Percentiles rank a stretch among this genome's conserved stretches.
Conservation (phyloP, 106 monocot species). For the Posidonia australis region DNA sequence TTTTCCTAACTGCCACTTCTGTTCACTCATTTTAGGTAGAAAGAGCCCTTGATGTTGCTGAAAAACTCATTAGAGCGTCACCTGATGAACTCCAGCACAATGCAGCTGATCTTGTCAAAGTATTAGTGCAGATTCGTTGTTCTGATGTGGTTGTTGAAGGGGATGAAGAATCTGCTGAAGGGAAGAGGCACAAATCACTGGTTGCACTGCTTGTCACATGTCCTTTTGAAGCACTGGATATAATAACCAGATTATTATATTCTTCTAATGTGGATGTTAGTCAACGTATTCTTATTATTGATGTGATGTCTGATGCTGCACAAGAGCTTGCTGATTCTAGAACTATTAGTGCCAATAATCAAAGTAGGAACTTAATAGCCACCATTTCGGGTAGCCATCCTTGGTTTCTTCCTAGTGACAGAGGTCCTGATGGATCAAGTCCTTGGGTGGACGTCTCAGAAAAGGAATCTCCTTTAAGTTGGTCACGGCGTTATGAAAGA, state of each 20-base stretch:
- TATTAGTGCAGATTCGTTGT: constrained; percentile 67
- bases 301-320: constrained; percentile 95
- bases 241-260: constrained; percentile 62
- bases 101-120: constrained; percentile 73
- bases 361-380: constrained; percentile 45
- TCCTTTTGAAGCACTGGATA: constrained; percentile 87
- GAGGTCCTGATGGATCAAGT: constrained; percentile 66
- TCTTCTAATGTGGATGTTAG: constrained; percentile 83
- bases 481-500: constrained; percentile 78
- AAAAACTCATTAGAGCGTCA: constrained; percentile 79
- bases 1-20: not conserved
- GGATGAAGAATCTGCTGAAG: constrained; percentile 85
- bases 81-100: constrained; percentile 82
- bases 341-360: constrained; percentile 22
- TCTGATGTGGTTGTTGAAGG: constrained; percentile 76
- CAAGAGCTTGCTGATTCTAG: constrained; percentile 67
- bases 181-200: constrained; percentile 72
- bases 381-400: constrained; percentile 40
- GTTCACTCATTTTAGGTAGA: constrained; percentile 42
- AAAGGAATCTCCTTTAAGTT: constrained; percentile 37
- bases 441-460: constrained; percentile 82
- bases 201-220: constrained; percentile 68
- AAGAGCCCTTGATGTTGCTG: constrained; percentile 67
- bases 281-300: constrained; percentile 78
- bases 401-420: constrained; percentile 70